Evolutionary conservation across 192 early-diverging fungal species (phyloP), one percentile per base, ranked within the genome.

Genomic region (Backusella tarrabulga): DNA sequence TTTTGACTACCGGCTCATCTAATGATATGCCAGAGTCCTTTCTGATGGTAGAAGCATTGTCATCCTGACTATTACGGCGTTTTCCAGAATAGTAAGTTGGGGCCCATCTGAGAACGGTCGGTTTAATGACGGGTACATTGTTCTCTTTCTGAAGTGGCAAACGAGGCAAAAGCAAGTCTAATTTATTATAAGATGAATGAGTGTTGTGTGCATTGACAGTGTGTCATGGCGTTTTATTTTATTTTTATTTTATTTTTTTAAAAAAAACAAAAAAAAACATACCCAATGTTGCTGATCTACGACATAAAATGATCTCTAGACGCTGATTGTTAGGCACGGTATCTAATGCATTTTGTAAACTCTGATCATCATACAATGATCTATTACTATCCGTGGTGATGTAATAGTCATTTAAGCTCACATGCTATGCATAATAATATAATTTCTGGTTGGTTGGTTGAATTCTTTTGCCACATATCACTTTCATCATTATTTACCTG

Each of bases 91-190:
- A 46, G 29, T 36, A 67, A 35, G 71, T 34, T 14, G 69, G 77
- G 32, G 54, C 34, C 80, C 80, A 81, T 68, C 80, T 60, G 21
- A 76, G 23, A 6, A 81, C 80, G 4, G 80, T 81, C 40, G 80
- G 80, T 75, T 77, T 81, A 23, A 81, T 81, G 46, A 75, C 76
- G 46, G 79, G 79, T 36, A 73, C 63, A 44, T 71, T 14, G 21
- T 56, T 56, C 21, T 56, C 54, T 56, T 56, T 56, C 21, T 56
- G 54, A 11, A 23, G 54, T 56, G 54, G 54, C 54, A 56, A 56
- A 26, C 54, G 54, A 56, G 54, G 54, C 17, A 56, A 56, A 56
- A 56, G 54, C 21, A 56, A 23, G 54, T 56, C 54, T 56, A 56
- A 23, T 56, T 56, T 23, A 23, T 26, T 8, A 56, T 56, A n/a